Evolutionary conservation across 768 basidiomycete genomes (phyloP), one percentile per base, ranked within the genome.

Genomic region (Sistotremastrum niveocremeum): DNA sequence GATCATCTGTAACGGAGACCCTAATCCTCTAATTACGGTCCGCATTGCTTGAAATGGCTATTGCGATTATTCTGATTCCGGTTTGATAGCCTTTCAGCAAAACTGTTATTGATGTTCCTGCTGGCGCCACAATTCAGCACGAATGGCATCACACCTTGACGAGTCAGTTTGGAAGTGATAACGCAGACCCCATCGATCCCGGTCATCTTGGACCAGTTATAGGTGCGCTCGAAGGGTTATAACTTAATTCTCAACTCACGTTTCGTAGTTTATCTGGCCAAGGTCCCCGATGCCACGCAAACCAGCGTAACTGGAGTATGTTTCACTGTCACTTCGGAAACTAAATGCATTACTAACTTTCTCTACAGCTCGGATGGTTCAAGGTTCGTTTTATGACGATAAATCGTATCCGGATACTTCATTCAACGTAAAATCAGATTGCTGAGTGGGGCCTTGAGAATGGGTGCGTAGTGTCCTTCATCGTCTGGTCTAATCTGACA

Each of bases 1-100:
- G 44, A 20, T 71, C 40, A 77, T 76, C 47, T 77, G 76, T 65
- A 78, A 78, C 44, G 73, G 75, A 28, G 74, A 73, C 9, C 72
- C 73, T 52, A 76, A 75, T 55, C 73, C 72, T 6, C 37, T 42
- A n/a, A 39, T 20, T 20, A 20, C 20, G 20, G 20, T 20, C 20
- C 20, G 20, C 2, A 2, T 20, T 20, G 2, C 20, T 20, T 20
- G 20, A 20, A 20, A 20, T 20, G 20, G 20, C 20, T 20, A 20
- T 2, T 20, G 20, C n/a, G 20, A 20, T 20, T 20, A 20, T 20
- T 20, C 20, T 20, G 20, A 20, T 20, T 20, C 2, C 20, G 1
- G 73, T 72, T 56, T 65, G 66, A 42, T 59, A 63, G 47, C 73
- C 72, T 7, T 55, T 74, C 9, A 73, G 71, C 4, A 57, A 56